Base-by-base conservation (phyloP, 2,329 filamentous ascomycete species). In the Alternaria hordeiaustralica region DNA sequence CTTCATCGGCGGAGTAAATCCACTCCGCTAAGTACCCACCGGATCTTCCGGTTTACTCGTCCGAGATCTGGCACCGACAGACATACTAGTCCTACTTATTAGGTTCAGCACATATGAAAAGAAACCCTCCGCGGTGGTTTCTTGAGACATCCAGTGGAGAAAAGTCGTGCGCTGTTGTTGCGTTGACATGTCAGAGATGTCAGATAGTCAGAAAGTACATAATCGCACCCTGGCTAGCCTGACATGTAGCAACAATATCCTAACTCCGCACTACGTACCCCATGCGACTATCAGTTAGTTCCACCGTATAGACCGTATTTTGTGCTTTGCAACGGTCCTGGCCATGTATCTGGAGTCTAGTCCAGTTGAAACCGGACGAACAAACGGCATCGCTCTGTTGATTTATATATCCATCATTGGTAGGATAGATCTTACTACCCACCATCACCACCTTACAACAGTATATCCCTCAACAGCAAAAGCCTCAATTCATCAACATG, bases 401-500 rank as follows among this genome's bases (percentile, higher is more conserved):
- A 3, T 41, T 41, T 41, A 41, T 41, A 41, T 41, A 18, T 41
- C 9, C 9, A 18, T 18, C n/a, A 6, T 18, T 18, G 36, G 36
- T 18, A 41, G 36, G 36, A 41, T 18, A 41, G 8, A 41, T 41
- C 9, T 41, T 18, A 41, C n/a, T 6, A 10, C 5, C 5, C 36
- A 41, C 11, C 36, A 41, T 41, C 36, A 18, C 10, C 33, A 41
- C n/a, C 36, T 41, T 11, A 41, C 36, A 11, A 11, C 36, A 41
- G 8, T 8, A 36, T 8, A 41, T 18, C 2, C 1, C 18, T 18
- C 36, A 41, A 41, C 15, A 41, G 9, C 36, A 41, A 18, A 18
- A 11, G 2, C 30, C 46, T 15, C 33, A 45, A n/a, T 26, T 51
- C 25, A 28, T 25, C 36, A 61, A 43, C 7, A 77, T 77, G 72